Conservation (phyloP, 805 yeast genomes). For the Wickerhamomyces rabaulensis region DNA sequence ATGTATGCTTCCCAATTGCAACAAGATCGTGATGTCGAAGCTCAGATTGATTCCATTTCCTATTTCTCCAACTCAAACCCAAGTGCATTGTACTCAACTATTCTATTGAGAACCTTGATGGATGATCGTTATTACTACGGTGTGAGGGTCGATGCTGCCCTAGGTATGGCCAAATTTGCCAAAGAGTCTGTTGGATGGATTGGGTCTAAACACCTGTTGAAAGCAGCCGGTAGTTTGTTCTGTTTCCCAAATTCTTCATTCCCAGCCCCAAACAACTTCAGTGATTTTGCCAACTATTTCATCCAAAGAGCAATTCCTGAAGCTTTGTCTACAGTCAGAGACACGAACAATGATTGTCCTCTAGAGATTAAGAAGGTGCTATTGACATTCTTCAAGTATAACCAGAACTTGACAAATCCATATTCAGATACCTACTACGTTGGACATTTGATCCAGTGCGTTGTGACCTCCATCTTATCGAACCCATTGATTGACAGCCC, state of each 20-base stretch:
- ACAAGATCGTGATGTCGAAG: constrained; percentile 94
- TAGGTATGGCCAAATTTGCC: constrained; percentile 67
- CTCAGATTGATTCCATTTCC: constrained; percentile 79
- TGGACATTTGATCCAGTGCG: constrained; percentile 47
- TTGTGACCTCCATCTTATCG: constrained; percentile 37
- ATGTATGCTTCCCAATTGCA: constrained; percentile 93
- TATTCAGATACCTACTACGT: constrained; percentile 72
- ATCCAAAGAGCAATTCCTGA: constrained; percentile 64
- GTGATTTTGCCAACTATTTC: constrained; percentile 61
- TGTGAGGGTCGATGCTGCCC: constrained; percentile 80
- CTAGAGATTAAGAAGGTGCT: constrained; percentile 54
- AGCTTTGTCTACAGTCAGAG: constrained; percentile 55
- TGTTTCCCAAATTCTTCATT: constrained; percentile 65
- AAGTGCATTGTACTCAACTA: constrained; percentile 62
- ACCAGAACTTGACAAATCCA: constrained; percentile 77
- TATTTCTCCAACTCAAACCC: constrained; percentile 65
- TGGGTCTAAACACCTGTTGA: constrained; percentile 69
- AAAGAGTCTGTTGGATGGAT: constrained; percentile 54
- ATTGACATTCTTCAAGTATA: constrained; percentile 69
- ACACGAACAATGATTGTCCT: constrained; percentile 60
- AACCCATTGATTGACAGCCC: constrained; percentile 18
- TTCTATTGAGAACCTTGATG: constrained; percentile 72
- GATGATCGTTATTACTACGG: constrained; percentile 87
- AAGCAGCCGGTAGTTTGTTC: constrained; percentile 61
- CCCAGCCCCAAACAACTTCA: constrained; percentile 80